Evolutionary conservation across 345 rosid genomes (phyloP).

Genomic region (Eucalyptus pauciflora): DNA sequence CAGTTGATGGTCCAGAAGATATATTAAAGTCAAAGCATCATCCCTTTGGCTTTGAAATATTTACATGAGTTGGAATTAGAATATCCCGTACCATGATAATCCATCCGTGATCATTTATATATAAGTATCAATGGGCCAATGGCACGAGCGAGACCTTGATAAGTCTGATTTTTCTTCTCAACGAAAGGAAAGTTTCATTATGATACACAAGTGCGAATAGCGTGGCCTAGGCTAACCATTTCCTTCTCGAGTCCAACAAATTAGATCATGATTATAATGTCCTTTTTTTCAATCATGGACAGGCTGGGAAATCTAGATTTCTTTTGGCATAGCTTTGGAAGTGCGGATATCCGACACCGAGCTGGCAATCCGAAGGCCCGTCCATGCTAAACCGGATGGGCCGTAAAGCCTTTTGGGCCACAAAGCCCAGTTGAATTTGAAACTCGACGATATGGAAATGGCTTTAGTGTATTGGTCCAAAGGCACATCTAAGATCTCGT

Average conservation of each 20-base stretch:
- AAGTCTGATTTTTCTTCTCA: background rate
- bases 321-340: background rate
- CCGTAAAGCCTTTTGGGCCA: background rate
- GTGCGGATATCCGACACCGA: background rate
- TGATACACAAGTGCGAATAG: background rate
- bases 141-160: background rate
- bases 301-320: background rate
- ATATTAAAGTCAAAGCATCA: background rate
- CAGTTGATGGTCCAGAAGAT: background rate
- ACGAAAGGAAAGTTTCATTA: background rate
- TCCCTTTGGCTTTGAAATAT: background rate
- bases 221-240: background rate
- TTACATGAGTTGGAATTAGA: background rate
- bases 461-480: background rate
- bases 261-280: background rate
- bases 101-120: background rate
- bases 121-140: too few species aligned
- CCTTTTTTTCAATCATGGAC: background rate
- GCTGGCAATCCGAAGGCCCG: background rate
- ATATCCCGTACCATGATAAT: background rate
- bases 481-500: background rate
- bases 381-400: background rate
- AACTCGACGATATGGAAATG: background rate
- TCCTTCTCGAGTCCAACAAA: background rate
- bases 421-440: background rate